Evolutionary conservation across 2,329 filamentous ascomycete species (phyloP), one percentile per base, ranked within the genome.

Genomic region (Trichoderma polysporum): DNA sequence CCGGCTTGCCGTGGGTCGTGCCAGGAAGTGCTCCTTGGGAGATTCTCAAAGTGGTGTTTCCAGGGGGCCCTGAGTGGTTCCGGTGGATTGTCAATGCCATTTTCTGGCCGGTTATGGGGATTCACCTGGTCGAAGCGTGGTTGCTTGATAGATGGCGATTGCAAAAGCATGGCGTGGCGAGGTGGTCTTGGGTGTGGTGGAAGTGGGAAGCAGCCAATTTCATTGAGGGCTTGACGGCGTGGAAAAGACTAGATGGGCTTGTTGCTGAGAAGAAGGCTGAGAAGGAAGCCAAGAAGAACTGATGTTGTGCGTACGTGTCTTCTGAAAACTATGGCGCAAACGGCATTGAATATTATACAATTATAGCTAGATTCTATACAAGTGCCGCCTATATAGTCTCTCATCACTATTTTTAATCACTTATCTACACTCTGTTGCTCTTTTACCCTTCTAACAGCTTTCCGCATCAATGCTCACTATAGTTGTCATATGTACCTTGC

Each of bases 81-180:
- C 81, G 83, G 69, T 84, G 81, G 75, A 77, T 91, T 1, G 87
- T 90, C 69, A 84, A 84, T 57, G 75, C 79, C 15, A 79, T 94
- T 49, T 80, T 90, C 63, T 71, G 80, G 22, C 81, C 86, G 0
- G 85, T 94, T 66, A 3, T 92, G 1, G 81, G 74, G 0, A 84
- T 92, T 13, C 94, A 97, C 77, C 25, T 82, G 0, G 67, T 77
- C 3, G 94, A 97, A 81, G 79, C 83, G n/a, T 78, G 79, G 52
- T 79, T 81, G 74, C 80, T 90, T 71, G 83, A 85, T 69, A 77
- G 74, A 49, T 80, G 78, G 57, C 77, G 82, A 67, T 74, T 88
- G 68, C 73, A 72, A 63, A 83, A 75, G 74, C 81, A 84, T 70
- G 82, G 82, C 7, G 82, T 89, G 12, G 75, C 76, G 67, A 75